These are phyloP conservation scores for Sugiyamaella marilandica DNA, from an alignment of 805 yeast genomes.

Conservation along the genomic window DNA sequence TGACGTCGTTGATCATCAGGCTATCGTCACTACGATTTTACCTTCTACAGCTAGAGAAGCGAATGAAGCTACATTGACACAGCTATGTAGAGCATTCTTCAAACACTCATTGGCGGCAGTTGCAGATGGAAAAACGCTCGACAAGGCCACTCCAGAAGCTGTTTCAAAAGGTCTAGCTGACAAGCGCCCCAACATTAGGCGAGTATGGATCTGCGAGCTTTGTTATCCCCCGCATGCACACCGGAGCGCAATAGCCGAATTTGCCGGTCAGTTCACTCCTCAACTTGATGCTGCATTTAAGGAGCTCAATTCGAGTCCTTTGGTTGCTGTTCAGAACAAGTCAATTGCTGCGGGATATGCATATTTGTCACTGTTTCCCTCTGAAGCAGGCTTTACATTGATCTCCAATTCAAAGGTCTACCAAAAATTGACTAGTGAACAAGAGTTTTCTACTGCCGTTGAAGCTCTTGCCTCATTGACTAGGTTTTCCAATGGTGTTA, in stretches of 20 bases:
- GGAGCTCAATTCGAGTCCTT: conserved; percentile 49
- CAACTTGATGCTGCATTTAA: conserved; percentile 32
- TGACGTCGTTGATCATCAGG: conserved; percentile 28
- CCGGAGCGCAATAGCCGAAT: conserved; percentile 3
- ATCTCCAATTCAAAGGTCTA: conserved; percentile 11
- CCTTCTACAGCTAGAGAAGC: conserved; percentile 66
- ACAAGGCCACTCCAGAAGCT: conserved; percentile 26
- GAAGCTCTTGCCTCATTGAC: not conserved
- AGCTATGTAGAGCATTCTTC: conserved; percentile 48
- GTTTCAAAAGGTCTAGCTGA: conserved; percentile 61
- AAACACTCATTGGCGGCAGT: conserved; percentile 32
- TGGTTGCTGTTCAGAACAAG: conserved; percentile 48
- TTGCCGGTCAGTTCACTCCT: conserved; percentile 26
- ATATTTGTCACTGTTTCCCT: conserved; percentile 2
- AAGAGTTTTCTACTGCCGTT: conserved; percentile 15
- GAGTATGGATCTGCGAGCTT: conserved; percentile 59
- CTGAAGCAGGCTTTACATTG: not conserved
- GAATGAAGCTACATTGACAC: conserved; percentile 58
- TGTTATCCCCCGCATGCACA: conserved; percentile 27
- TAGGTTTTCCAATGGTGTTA: not conserved
- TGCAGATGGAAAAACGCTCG: conserved; percentile 20
- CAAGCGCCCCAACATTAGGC: conserved; percentile 56
- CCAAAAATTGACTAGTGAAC: conserved; percentile 14
- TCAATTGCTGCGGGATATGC: conserved; percentile 45
- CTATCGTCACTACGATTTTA: conserved; percentile 41